Evolutionary conservation across 2,329 filamentous ascomycete genomes (phyloP).

Genomic region (Dactylellina sp.): DNA sequence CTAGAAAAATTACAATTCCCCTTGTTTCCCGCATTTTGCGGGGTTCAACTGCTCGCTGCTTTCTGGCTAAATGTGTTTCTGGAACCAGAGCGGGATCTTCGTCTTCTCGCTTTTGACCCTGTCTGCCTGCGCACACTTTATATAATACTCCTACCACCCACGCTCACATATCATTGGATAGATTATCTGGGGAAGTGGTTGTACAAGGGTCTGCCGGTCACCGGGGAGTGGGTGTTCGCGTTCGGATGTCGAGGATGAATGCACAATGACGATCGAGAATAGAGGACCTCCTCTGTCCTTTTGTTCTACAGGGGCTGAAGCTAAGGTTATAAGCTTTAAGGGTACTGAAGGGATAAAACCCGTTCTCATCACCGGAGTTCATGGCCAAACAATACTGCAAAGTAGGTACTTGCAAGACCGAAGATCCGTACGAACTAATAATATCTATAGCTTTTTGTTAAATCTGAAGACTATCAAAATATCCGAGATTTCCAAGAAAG

Average conservation of each 20-base stretch:
- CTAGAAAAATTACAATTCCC: not conserved
- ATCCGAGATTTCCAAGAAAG: not conserved
- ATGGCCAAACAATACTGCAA: not conserved
- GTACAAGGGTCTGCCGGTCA: constrained; percentile 15
- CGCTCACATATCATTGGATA: constrained; percentile 24
- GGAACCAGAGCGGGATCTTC: constrained; percentile 45
- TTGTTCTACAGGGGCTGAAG: no score
- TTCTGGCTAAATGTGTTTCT: constrained; percentile 41
- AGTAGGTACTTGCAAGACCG: no score
- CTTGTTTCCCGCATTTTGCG: constrained; percentile 37
- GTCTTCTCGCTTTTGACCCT: constrained; percentile 20
- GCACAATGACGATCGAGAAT: constrained; percentile 41
- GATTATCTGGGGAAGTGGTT: constrained; percentile 8
- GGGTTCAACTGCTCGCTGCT: constrained; percentile 15
- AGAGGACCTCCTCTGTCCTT: constrained; percentile 15
- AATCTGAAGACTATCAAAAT: not conserved
- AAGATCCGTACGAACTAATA: no score
- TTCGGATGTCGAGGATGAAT: constrained; percentile 21
- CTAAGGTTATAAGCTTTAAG: not conserved
- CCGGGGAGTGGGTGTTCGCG: not conserved
- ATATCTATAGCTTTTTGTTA: no score
- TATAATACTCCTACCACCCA: constrained; percentile 31
- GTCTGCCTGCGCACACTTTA: constrained; percentile 52
- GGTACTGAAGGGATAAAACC: constrained; percentile 31
- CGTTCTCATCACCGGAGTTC: not conserved